Evolutionary conservation across 2,329 filamentous ascomycete species (phyloP).

Genomic region (Hyphodiscus sp.): DNA sequence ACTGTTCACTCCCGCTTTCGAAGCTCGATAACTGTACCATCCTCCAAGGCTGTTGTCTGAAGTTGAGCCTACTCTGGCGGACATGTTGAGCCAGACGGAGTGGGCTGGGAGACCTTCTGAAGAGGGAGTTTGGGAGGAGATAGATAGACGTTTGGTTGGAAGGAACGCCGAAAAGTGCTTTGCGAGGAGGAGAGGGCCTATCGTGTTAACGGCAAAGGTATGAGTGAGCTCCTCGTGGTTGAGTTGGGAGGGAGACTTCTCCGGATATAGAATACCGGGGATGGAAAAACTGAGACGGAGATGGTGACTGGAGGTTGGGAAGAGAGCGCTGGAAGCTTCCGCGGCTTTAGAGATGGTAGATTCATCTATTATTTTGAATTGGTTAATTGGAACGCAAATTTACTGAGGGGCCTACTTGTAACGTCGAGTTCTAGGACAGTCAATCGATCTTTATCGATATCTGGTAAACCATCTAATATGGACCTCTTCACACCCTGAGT

Average conservation of each 20-base stretch:
- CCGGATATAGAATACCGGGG: conserved; percentile 66
- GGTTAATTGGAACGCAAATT: neutral
- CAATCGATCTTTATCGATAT: conserved; percentile 38
- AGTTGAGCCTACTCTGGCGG: conserved; percentile 70
- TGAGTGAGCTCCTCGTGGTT: conserved; percentile 53
- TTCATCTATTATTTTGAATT: neutral
- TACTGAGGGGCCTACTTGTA: conserved; percentile 36
- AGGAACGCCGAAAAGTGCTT: conserved; percentile 70
- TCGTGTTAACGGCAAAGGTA: conserved; percentile 66
- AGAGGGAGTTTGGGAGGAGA: conserved; percentile 20
- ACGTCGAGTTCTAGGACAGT: conserved; percentile 49
- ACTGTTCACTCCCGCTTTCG: conserved; percentile 69
- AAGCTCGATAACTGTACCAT: conserved; percentile 76
- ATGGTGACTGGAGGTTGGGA: conserved; percentile 45
- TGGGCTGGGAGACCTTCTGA: conserved; percentile 38
- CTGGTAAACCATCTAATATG: conserved; percentile 43
- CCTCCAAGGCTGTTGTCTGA: conserved; percentile 67
- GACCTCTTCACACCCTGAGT: conserved; percentile 40
- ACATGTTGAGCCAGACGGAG: conserved; percentile 68
- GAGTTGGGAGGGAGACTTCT: conserved; percentile 64
- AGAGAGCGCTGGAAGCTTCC: conserved; percentile 41
- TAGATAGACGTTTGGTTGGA: conserved; percentile 47
- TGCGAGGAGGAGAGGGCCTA: conserved; percentile 69
- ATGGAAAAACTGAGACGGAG: conserved; percentile 64
- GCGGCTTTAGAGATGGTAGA: neutral